Percentiles rank a stretch among this genome's conserved stretches.
These are phyloP conservation scores for Tagetes patula DNA, from an alignment of 129 eudicot species.

Conservation along the genomic window DNA sequence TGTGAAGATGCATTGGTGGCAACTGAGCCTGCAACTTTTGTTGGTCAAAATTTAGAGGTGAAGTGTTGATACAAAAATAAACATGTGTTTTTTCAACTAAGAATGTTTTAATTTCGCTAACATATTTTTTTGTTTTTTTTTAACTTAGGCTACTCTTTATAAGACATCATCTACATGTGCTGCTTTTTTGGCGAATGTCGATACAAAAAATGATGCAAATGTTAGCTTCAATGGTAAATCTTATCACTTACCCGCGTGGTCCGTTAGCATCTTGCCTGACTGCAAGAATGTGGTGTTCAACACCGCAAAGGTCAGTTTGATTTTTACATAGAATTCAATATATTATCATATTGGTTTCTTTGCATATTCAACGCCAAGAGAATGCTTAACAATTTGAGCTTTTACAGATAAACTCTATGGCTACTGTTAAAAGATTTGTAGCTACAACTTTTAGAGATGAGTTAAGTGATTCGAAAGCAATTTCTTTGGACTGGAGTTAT, in stretches of 20 bases:
- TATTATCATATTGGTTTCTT: neutral
- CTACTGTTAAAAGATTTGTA: slow-evolving; percentile 51
- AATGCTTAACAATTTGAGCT: neutral
- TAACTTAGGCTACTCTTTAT: slow-evolving; percentile 70
- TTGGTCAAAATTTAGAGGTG: slow-evolving; percentile 82
- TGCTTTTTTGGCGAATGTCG: slow-evolving; percentile 84
- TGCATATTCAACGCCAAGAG: neutral
- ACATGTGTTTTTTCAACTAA: neutral
- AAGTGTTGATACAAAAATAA: neutral
- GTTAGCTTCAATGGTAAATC: slow-evolving; percentile 78
- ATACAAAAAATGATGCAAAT: slow-evolving; percentile 58
- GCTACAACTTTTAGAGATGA: slow-evolving; percentile 33
- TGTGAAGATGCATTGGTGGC: slow-evolving; percentile 89
- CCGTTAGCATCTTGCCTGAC: slow-evolving; percentile 99
- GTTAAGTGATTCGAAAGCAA: slow-evolving; percentile 38
- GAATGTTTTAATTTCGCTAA: slow-evolving; percentile 14
- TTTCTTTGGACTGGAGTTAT: slow-evolving; percentile 69
- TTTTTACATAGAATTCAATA: slow-evolving; percentile 14
- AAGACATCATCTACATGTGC: slow-evolving; percentile 70
- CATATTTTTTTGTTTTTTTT: neutral
- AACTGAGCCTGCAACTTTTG: slow-evolving; percentile 74
- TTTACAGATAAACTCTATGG: slow-evolving; percentile 70
- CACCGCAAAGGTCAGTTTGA: slow-evolving; percentile 75
- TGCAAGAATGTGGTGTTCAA: slow-evolving; percentile 91
- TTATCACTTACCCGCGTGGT: slow-evolving; percentile 90